Evolutionary conservation across 352 stramenopile genomes (phyloP).

Genomic region (Globisporangium polare): DNA sequence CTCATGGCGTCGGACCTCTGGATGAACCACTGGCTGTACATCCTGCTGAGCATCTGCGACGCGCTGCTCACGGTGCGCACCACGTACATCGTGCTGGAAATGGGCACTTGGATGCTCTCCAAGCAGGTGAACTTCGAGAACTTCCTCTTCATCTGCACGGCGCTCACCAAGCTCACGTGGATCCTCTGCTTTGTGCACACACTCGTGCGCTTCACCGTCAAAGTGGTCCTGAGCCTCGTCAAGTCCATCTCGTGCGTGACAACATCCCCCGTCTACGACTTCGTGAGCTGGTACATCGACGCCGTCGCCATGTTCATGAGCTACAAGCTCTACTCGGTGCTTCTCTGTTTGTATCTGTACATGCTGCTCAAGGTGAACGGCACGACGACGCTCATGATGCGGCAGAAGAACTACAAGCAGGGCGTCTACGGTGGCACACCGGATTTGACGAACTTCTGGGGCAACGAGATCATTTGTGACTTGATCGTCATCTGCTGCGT

Average conservation of each 20-base stretch:
- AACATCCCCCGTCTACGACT: conserved; percentile 17
- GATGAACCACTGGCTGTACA: conserved; percentile 72
- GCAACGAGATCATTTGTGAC: conserved; percentile 25
- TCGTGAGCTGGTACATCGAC: conserved; percentile 8
- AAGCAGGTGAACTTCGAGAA: conserved; percentile 39
- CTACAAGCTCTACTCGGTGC: conserved; percentile 33
- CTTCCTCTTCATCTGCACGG: conserved; percentile 47
- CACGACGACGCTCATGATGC: conserved; percentile 22
- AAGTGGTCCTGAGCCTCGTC: conserved; percentile 18
- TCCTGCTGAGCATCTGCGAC: conserved; percentile 49
- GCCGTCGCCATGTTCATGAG: conserved; percentile 15
- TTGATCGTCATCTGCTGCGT: conserved; percentile 12
- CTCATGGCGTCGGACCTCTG: conserved; percentile 53
- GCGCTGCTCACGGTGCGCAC: conserved; percentile 34
- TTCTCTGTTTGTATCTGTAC: conserved; percentile 20
- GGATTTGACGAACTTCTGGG: conserved; percentile 23
- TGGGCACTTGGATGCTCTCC: conserved; percentile 50
- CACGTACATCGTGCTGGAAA: conserved; percentile 39
- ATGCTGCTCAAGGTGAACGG: conserved; percentile 16
- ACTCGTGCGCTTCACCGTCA: conserved; percentile 23
- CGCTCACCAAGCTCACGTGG: conserved; percentile 45
- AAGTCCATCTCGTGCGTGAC: conserved; percentile 39
- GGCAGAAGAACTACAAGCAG: conserved; percentile 4
- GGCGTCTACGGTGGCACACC: conserved; percentile 21
- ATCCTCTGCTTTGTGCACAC: conserved; percentile 49